Base-by-base conservation (phyloP, 805 yeast species). In the Kazachstania psychrophila region DNA sequence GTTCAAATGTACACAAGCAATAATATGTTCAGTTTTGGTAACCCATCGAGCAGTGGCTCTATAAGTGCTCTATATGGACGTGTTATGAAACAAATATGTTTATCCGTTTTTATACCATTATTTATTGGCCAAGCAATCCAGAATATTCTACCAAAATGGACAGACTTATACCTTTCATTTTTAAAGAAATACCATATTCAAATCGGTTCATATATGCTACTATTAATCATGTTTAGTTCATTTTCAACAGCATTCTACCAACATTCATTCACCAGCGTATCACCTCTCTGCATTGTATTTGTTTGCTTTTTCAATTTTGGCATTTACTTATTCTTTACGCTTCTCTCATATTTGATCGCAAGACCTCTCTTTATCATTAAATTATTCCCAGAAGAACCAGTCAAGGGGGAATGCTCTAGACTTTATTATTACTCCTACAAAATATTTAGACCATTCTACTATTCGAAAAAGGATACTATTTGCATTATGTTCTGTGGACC, bases 211-310 rank as follows among this genome's bases (percentile, higher is more conserved):
- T 72, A 84, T 51, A 81, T 85, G 78, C 72, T 87, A 60, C 55
- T 86, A 31, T 61, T 87, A 41, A 73, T 87, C 42, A 79, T 82
- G 75, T 83, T 74, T 68, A 70, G 74, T 40, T 80, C 94, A 2
- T 85, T 84, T 48, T 82, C 88, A 4, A 85, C 94, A 0, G 94
- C 96, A 0, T 87, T 87, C 60, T 73, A 80, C 43, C 92, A 85
- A 54, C 44, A 78, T 43, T 86, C 95, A 0, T 87, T 87, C 58
- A 73, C 77, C 0, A 64, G 73, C 1, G 85, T 82, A 2, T 69
- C 83, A 7, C 77, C 75, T 44, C 74, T 68, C 1, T 76, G 87
- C 10, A 70, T 85, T 37, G 75, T 87, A 14, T 75, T 87, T 63
- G 57, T 87, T 34, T 84, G 84, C 37, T 86, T 87, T 51, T 80